phyloP scores from a whole-genome alignment of 441 rosid genomes.

The Gossypium davidsonii region DNA sequence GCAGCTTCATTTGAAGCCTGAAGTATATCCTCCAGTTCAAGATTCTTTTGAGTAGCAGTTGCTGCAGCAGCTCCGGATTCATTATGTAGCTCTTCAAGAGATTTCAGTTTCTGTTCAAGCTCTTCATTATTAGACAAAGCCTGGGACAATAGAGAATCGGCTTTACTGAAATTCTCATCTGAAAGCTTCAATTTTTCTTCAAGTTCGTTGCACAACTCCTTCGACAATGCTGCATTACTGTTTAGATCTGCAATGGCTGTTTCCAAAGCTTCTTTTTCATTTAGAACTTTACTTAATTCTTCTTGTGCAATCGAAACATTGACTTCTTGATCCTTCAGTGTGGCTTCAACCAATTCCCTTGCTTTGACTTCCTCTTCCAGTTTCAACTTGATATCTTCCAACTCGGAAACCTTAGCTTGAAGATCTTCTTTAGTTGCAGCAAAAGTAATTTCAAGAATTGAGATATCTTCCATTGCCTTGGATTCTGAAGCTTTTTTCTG shows the following conservation, averaged over 20 bases:
- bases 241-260: conserved; percentile 48
- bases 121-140: conserved; percentile 65
- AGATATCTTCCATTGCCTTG: conserved; percentile 53
- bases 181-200: conserved; percentile 64
- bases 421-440: conserved; percentile 47
- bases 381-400: conserved; percentile 46
- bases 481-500: conserved; percentile 62
- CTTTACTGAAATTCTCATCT: conserved; percentile 55
- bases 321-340: conserved; percentile 33
- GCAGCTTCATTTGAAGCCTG: conserved; percentile 52
- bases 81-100: conserved; percentile 52
- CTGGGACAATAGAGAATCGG: conserved; percentile 64
- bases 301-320: conserved; percentile 28
- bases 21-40: conserved; percentile 65
- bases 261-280: conserved; percentile 61
- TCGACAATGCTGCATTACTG: conserved; percentile 31
- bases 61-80: conserved; percentile 58
- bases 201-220: conserved; percentile 47
- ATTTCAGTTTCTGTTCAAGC: conserved; percentile 70
- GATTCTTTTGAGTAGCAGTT: conserved; percentile 62
- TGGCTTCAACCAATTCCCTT: conserved; percentile 41
- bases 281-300: conserved; percentile 27
- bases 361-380: conserved; percentile 46
- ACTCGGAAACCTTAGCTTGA: conserved; percentile 43
- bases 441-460: conserved; percentile 41